Evolutionary conservation across 116 monocot genomes (phyloP).

Genomic region (Dioscorea cayenensis): DNA sequence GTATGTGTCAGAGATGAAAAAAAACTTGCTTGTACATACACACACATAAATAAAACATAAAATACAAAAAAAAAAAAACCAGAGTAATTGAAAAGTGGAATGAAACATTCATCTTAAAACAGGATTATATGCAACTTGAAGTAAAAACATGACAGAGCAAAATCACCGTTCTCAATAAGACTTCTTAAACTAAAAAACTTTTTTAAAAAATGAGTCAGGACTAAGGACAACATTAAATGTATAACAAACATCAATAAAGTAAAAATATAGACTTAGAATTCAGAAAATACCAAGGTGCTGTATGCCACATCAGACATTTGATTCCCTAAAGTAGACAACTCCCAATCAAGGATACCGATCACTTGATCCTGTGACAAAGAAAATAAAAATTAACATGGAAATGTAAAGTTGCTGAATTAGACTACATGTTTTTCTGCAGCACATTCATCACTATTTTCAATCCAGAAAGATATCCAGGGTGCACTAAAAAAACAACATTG

Average conservation of each 20-base stretch:
- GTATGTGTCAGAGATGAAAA: not conserved
- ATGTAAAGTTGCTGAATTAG: not conserved
- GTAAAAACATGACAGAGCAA: not conserved
- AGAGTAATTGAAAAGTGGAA: not conserved
- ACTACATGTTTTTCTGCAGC: not conserved
- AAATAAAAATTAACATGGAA: not conserved
- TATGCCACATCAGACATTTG: constrained; percentile 99
- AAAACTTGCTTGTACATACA: not conserved
- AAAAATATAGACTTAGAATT: not conserved
- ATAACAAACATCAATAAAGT: not conserved
- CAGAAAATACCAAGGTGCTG: constrained; percentile 66
- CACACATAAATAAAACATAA: not conserved
- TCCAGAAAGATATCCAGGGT: too few relatives aligned
- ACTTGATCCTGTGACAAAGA: constrained; percentile 66
- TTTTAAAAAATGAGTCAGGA: too few relatives aligned
- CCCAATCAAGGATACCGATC: constrained; percentile 99
- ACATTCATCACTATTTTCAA: too few relatives aligned
- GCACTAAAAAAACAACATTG: too few relatives aligned
- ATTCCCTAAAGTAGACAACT: constrained; percentile 92
- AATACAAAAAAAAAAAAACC: not conserved
- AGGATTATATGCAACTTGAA: not conserved
- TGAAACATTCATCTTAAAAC: not conserved
- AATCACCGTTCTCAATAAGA: not conserved
- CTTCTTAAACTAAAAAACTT: too few relatives aligned
- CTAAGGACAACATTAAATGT: not conserved